Evolutionary conservation across 2,329 filamentous ascomycete genomes (phyloP).

Genomic region (Phyllosticta citriasiana): DNA sequence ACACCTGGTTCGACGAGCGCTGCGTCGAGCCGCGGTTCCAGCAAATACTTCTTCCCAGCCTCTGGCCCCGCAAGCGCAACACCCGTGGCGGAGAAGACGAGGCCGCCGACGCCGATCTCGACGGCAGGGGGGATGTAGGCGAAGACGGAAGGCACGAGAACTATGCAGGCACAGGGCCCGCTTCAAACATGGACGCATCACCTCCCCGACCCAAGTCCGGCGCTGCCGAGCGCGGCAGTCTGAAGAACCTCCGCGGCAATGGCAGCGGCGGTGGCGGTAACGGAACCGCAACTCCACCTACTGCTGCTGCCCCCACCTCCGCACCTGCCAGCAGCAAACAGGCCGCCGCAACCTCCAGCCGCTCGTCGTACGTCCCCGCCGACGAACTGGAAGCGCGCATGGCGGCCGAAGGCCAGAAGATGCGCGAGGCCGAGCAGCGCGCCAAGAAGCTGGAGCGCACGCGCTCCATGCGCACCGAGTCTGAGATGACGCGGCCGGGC

Average conservation of each 20-base stretch:
- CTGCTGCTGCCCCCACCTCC: not conserved
- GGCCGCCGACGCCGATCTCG: conserved; percentile 18
- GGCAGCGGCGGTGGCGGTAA: too few relatives aligned
- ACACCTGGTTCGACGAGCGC: conserved; percentile 81
- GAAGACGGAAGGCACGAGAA: not conserved
- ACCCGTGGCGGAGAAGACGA: conserved; percentile 61
- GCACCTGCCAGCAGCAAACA: not conserved
- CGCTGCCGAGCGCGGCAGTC: conserved; percentile 4
- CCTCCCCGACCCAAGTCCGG: not conserved
- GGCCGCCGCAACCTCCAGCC: not conserved
- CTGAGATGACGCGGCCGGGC: not conserved
- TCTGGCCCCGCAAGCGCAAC: conserved; percentile 80
- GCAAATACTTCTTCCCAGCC: conserved; percentile 69
- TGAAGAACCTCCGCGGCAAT: conserved; percentile 7
- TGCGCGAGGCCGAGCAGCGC: conserved; percentile 27
- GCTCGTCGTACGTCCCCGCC: not conserved
- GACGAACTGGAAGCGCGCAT: conserved; percentile 23
- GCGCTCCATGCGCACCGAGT: not conserved
- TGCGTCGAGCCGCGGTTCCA: conserved; percentile 80
- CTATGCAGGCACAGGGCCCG: not conserved
- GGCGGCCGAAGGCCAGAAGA: conserved; percentile 26
- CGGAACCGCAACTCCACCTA: not conserved
- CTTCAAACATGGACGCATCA: not conserved
- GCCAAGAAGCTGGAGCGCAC: conserved; percentile 12
- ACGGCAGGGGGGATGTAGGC: not conserved